phyloP scores from a whole-genome alignment of 2,329 filamentous ascomycete genomes.

The Penicillium sp. region DNA sequence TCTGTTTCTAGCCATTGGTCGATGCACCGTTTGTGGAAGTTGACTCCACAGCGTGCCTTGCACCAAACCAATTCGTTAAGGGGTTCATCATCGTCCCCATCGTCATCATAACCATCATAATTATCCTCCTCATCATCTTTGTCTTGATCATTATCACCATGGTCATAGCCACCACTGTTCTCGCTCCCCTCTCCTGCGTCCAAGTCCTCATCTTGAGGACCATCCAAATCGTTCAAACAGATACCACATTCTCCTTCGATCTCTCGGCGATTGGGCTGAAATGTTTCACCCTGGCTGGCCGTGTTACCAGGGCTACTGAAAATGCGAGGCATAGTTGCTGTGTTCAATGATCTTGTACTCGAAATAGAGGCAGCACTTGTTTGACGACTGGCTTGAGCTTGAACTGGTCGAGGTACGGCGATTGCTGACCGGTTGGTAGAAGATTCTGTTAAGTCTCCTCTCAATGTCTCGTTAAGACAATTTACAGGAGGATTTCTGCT shows the following conservation, averaged over 20 bases:
- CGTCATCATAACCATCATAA: neutral
- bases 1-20: slow-evolving; percentile 11
- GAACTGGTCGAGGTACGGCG: neutral
- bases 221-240: slow-evolving; percentile 5
- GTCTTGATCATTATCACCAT: neutral
- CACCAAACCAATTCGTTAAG: slow-evolving; percentile 14
- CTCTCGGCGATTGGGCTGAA: neutral
- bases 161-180: neutral
- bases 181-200: neutral
- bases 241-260: slow-evolving; percentile 12
- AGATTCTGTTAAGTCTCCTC: neutral
- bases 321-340: neutral
- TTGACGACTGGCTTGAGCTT: neutral
- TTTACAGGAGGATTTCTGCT: neutral
- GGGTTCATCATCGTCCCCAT: neutral
- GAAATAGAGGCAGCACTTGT: neutral
- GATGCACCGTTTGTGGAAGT: slow-evolving; percentile 18
- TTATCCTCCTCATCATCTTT: neutral
- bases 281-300: neutral
- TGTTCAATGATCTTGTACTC: neutral
- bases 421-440: neutral
- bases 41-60: slow-evolving; percentile 17
- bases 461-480: neutral
- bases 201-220: neutral
- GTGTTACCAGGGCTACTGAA: neutral